Percentiles rank a stretch among this genome's conserved stretches.
These are phyloP conservation scores for Kurtzmaniella fragi DNA, from an alignment of 805 yeast genomes.

Conservation along the genomic window DNA sequence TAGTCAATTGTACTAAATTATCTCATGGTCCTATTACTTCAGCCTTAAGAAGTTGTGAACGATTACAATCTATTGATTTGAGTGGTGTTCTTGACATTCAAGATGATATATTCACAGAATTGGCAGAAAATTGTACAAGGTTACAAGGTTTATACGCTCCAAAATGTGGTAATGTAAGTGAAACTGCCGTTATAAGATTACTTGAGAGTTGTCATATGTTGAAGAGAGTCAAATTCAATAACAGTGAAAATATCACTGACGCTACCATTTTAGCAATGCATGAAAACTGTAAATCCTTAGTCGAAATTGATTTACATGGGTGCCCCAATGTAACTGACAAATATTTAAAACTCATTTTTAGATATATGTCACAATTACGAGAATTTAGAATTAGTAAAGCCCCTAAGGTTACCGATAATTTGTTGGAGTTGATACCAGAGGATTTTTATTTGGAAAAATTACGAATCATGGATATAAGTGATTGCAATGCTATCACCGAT, in stretches of 20 bases:
- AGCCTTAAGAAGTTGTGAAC: conserved; percentile 59
- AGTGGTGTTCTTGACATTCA: conserved; percentile 64
- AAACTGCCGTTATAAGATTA: conserved; percentile 55
- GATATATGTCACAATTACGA: conserved; percentile 63
- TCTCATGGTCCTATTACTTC: conserved; percentile 56
- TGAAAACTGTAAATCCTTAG: conserved; percentile 69
- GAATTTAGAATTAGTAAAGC: conserved; percentile 82
- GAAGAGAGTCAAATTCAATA: conserved; percentile 78
- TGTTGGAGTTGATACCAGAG: conserved; percentile 52
- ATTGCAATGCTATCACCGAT: conserved; percentile 78
- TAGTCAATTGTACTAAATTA: conserved; percentile 72
- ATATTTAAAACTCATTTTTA: conserved; percentile 54
- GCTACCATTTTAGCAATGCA: conserved; percentile 55
- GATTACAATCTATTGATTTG: conserved; percentile 80
- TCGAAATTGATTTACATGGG: conserved; percentile 85
- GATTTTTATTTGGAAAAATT: conserved; percentile 54
- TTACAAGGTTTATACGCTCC: conserved; percentile 90
- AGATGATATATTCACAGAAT: conserved; percentile 63
- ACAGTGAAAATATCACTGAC: conserved; percentile 63
- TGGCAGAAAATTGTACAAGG: conserved; percentile 67
- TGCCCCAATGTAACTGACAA: conserved; percentile 69
- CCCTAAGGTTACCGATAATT: conserved; percentile 59
- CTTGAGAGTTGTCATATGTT: conserved; percentile 64
- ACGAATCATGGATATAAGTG: conserved; percentile 80
- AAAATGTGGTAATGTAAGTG: conserved; percentile 68